phyloP scores from a whole-genome alignment of 768 basidiomycete genomes.

The Tylopilus balloui region DNA sequence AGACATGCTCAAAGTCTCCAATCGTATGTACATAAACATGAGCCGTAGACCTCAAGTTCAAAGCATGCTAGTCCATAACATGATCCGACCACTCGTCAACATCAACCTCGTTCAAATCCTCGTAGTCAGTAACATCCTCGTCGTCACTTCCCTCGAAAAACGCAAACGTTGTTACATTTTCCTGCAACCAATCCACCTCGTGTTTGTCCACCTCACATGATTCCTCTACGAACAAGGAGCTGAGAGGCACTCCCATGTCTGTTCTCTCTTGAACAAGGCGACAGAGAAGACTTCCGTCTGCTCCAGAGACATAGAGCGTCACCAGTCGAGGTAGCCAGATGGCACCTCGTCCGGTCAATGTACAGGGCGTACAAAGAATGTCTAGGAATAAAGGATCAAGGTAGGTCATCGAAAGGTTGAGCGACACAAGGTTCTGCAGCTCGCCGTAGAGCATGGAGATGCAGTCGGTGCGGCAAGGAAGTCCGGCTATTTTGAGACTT shows the following conservation, averaged over 20 bases:
- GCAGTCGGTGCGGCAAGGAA: background rate
- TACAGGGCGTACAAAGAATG: conserved; percentile 8
- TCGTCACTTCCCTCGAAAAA: conserved; percentile 55
- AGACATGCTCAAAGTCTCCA: background rate
- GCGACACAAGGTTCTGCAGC: background rate
- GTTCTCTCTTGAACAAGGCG: conserved; percentile 32
- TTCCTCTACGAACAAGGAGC: conserved; percentile 42
- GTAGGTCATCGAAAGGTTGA: conserved; percentile 27
- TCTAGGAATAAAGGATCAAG: conserved; percentile 29
- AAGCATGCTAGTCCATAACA: background rate
- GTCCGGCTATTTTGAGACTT: background rate
- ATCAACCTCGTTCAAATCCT: conserved; percentile 16
- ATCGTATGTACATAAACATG: background rate
- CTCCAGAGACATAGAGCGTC: conserved; percentile 43
- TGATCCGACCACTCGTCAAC: conserved; percentile 17
- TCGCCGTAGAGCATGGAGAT: background rate
- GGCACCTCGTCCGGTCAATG: background rate
- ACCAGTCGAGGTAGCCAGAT: conserved; percentile 49
- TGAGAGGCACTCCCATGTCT: conserved; percentile 43
- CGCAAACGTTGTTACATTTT: conserved; percentile 43
- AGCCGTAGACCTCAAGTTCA: background rate
- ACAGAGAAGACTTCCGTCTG: conserved; percentile 40
- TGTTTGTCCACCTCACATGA: conserved; percentile 37
- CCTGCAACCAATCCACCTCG: conserved; percentile 49
- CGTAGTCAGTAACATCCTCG: conserved; percentile 33